These are phyloP conservation scores for Dovyalis caffra DNA, from an alignment of 345 rosid genomes.

Conservation along the genomic window DNA sequence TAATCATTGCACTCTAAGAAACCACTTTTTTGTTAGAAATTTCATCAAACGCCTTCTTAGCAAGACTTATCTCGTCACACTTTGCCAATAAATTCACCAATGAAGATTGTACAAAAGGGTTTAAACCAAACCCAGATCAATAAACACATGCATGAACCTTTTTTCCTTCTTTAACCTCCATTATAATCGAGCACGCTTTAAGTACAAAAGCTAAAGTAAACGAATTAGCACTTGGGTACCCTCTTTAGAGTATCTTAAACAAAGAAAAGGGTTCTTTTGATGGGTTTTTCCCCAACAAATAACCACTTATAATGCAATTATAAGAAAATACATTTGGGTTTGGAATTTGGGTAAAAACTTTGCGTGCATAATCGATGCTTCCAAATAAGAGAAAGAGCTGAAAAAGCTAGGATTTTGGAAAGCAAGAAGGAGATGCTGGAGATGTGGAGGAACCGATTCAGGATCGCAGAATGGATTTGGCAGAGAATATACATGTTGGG, in stretches of 20 bases:
- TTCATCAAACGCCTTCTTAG: constrained; percentile 19
- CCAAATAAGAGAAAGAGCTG: constrained; percentile 19
- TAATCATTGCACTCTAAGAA: too few species aligned
- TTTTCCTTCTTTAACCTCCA: constrained; percentile 13
- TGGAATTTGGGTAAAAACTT: constrained; percentile 4
- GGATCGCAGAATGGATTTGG: constrained; percentile 19
- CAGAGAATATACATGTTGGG: constrained; percentile 10
- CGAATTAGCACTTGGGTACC: constrained; percentile 14
- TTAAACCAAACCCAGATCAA: constrained; percentile 12
- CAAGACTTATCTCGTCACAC: constrained; percentile 15
- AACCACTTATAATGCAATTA: constrained; percentile 18
- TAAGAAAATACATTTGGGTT: constrained; percentile 12
- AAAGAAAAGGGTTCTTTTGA: constrained; percentile 11
- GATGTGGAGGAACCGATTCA: constrained; percentile 1
- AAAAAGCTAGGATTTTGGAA: constrained; percentile 21
- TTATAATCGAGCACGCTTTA: constrained; percentile 13
- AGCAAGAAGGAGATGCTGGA: constrained; percentile 14
- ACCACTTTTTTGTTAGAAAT: too few species aligned
- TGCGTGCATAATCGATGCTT: constrained; percentile 16
- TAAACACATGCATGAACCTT: constrained; percentile 12
- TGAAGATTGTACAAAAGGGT: constrained; percentile 13
- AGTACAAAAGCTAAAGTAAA: constrained; percentile 21
- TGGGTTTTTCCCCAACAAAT: neutral
- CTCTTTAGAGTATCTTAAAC: constrained; percentile 5
- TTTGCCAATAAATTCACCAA: constrained; percentile 9